Evolutionary conservation across 345 rosid species (phyloP).

Genomic region (Turritis glabra): DNA sequence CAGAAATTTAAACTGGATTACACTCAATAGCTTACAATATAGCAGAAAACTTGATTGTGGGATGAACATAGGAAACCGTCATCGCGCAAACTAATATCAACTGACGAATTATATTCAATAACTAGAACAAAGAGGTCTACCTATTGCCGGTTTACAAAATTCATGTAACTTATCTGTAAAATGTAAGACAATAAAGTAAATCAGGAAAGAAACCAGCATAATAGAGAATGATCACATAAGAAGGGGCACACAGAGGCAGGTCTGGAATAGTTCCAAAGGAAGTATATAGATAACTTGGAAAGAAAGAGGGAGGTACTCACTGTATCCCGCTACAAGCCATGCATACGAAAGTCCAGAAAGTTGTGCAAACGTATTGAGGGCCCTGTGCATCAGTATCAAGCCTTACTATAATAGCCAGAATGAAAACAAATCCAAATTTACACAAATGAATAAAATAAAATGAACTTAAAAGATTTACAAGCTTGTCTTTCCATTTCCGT

Average conservation of each 20-base stretch:
- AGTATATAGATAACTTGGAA: not conserved
- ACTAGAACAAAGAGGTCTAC: not conserved
- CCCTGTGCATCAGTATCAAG: constrained; percentile 70
- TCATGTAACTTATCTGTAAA: not conserved
- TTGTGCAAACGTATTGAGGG: constrained; percentile 94
- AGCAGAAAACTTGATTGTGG: not conserved
- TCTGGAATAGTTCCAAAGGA: not conserved
- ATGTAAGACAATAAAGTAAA: not conserved
- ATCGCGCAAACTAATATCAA: not conserved
- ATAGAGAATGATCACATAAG: not conserved
- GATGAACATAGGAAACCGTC: not conserved
- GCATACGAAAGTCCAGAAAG: constrained; percentile 94
- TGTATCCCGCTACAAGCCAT: constrained; percentile 94
- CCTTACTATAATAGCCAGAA: constrained; percentile 23
- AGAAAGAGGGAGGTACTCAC: constrained; percentile 53
- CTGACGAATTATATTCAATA: not conserved
- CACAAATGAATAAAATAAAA: not conserved
- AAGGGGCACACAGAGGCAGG: not conserved
- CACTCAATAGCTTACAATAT: not conserved
- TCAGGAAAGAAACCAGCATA: not conserved
- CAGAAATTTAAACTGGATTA: not conserved
- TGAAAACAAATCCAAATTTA: not conserved
- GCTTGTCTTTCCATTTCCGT: constrained; percentile 21
- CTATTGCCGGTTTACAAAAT: not conserved
- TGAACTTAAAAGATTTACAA: not conserved